Conservation (phyloP, 2,329 filamentous ascomycete species). For the Thelonectria rubi region DNA sequence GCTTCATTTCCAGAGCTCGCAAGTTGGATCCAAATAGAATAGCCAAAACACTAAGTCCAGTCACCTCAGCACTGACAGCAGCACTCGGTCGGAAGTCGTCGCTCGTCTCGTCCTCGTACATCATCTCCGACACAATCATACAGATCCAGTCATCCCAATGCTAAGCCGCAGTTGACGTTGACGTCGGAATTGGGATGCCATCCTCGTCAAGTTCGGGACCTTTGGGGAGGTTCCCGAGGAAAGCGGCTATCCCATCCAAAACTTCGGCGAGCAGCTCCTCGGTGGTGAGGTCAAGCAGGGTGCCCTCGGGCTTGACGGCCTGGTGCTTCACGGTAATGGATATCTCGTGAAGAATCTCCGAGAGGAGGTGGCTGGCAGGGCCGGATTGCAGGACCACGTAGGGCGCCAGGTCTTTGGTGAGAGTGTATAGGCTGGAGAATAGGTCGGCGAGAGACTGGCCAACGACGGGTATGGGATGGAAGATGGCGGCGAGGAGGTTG, state of each 20-base stretch:
- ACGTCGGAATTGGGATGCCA: no score
- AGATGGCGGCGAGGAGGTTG: background rate
- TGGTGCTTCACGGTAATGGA: background rate
- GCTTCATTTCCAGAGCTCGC: no score
- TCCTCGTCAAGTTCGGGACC: no score
- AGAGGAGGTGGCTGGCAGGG: background rate
- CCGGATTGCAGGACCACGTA: background rate
- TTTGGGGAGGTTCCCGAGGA: background rate
- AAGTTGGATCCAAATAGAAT: no score
- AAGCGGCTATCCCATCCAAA: background rate
- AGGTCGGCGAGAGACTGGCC: background rate
- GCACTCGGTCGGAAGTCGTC: no score
- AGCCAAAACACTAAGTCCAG: no score
- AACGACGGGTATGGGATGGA: background rate
- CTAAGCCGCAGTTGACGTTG: no score
- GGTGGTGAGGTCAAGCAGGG: background rate
- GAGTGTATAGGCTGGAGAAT: background rate
- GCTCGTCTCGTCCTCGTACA: no score
- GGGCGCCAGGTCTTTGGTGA: background rate
- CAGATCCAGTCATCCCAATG: no score
- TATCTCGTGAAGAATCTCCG: background rate
- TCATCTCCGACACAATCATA: no score
- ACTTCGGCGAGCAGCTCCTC: background rate
- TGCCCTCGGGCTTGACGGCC: background rate
- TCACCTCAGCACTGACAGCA: no score